Evolutionary conservation across 2,329 filamentous ascomycete species (phyloP).

Genomic region (Arthrobotrys sphaeroides): DNA sequence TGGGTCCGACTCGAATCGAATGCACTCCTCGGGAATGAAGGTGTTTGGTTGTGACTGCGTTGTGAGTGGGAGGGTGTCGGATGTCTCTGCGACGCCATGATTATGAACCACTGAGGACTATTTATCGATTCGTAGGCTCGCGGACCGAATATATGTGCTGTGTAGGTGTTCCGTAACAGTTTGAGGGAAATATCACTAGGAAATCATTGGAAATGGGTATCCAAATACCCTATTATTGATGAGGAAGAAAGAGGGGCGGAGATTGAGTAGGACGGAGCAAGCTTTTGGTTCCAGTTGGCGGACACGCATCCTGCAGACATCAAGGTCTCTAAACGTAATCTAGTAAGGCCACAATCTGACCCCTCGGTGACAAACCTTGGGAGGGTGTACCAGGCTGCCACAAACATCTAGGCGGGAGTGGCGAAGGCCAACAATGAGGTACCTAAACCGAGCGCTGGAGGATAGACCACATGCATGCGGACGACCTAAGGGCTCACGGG

Average conservation of each 20-base stretch:
- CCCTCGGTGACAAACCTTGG: background rate
- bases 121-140: background rate
- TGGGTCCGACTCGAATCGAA: conserved; percentile 19
- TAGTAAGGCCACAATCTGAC: conserved; percentile 10
- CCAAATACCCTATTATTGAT: too few species aligned
- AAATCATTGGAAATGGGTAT: too few species aligned
- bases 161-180: too few species aligned
- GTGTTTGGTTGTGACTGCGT: conserved; percentile 17
- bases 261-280: background rate
- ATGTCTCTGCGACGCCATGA: conserved; percentile 40
- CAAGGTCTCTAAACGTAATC: too few species aligned
- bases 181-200: too few species aligned
- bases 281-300: too few species aligned
- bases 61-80: conserved; percentile 23
- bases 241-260: conserved; percentile 3
- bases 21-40: conserved; percentile 1
- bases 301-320: too few species aligned
- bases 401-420: background rate
- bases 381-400: conserved; percentile 26
- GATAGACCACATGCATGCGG: background rate
- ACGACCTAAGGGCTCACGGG: too few species aligned
- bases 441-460: background rate
- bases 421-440: conserved; percentile 25
- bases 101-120: background rate
- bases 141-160: too few species aligned